Evolutionary conservation across 2,329 filamentous ascomycete genomes (phyloP).

Genomic region (Ascocoryne sarcoides): DNA sequence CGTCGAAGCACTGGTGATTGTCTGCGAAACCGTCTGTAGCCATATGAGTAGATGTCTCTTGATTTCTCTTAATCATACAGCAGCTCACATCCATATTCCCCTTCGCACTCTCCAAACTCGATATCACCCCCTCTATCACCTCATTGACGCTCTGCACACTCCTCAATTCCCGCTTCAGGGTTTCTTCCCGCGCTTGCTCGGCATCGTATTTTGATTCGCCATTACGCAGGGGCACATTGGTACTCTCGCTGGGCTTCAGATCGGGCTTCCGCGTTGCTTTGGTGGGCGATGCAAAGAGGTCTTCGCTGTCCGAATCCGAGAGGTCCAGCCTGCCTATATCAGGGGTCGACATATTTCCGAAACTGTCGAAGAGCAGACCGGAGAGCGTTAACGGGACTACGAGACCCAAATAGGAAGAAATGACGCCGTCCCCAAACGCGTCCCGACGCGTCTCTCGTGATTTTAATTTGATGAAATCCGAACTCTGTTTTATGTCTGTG

Average conservation of each 20-base stretch:
- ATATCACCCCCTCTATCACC: conserved; percentile 71
- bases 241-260: conserved; percentile 18
- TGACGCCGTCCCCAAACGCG: no score
- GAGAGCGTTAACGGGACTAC: no score
- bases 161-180: conserved; percentile 70
- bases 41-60: not conserved
- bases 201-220: conserved; percentile 48
- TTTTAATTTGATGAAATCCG: no score
- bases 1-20: conserved; percentile 78
- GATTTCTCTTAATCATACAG: not conserved
- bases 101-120: conserved; percentile 61
- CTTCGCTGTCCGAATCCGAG: conserved; percentile 46
- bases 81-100: conserved; percentile 64
- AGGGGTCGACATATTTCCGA: conserved; percentile 30
- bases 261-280: conserved; percentile 12
- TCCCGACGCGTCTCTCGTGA: no score
- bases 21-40: conserved; percentile 67
- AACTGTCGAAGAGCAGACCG: not conserved
- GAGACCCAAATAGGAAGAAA: no score
- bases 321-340: conserved; percentile 42
- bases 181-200: conserved; percentile 62
- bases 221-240: conserved; percentile 28
- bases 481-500: no score
- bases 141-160: conserved; percentile 80
- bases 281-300: conserved; percentile 49